phyloP scores from a whole-genome alignment of 805 yeast species.

The Hanseniaspora meyeri region DNA sequence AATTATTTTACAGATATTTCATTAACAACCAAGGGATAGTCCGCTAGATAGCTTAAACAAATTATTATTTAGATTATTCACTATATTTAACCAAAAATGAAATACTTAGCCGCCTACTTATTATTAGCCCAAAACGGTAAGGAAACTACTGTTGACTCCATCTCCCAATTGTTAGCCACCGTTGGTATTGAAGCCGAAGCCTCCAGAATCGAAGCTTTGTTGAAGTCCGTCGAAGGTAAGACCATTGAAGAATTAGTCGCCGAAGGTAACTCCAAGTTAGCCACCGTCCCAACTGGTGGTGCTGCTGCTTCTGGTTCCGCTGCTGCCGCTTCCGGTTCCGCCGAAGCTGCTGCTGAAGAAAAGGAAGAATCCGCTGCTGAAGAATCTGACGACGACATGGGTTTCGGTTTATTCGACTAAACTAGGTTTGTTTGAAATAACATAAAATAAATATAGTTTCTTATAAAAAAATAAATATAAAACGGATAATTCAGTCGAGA shows the following conservation, averaged over 20 bases:
- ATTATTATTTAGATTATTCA: slow-evolving; percentile 24
- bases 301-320: slow-evolving; percentile 54
- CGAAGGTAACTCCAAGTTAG: slow-evolving; percentile 68
- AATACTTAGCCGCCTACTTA: slow-evolving; percentile 88
- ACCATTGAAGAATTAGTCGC: slow-evolving; percentile 58
- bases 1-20: not conserved
- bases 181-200: slow-evolving; percentile 75
- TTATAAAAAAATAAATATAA: not conserved
- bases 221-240: slow-evolving; percentile 70
- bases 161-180: slow-evolving; percentile 56
- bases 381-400: slow-evolving; percentile 56
- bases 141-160: slow-evolving; percentile 61
- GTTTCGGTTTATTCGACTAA: slow-evolving; percentile 66
- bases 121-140: slow-evolving; percentile 81
- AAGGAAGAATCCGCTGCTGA: slow-evolving; percentile 41
- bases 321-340: slow-evolving; percentile 44
- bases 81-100: slow-evolving; percentile 36
- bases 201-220: slow-evolving; percentile 56
- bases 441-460: not conserved
- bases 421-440: slow-evolving; percentile 1
- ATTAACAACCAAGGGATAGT: slow-evolving; percentile 27
- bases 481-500: not conserved
- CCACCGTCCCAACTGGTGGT: slow-evolving; percentile 75
- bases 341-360: slow-evolving; percentile 45
- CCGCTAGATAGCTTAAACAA: slow-evolving; percentile 24